Percentiles rank a stretch among this genome's conserved stretches.
Evolutionary conservation across 495 filamentous ascomycete genomes (phyloP).

Genomic region (Xylaria castorea): DNA sequence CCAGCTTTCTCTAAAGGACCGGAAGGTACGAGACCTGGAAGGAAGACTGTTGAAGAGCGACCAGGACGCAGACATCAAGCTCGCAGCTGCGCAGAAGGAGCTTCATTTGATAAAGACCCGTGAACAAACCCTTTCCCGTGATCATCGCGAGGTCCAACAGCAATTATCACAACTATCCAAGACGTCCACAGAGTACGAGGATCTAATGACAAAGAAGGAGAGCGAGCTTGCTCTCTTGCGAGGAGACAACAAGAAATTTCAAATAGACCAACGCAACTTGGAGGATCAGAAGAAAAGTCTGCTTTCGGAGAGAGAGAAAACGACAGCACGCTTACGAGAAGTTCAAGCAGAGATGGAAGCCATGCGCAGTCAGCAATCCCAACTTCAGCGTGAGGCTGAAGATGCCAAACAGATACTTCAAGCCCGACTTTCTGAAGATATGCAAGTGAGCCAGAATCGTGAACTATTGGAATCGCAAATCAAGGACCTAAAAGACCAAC

Average conservation of each 20-base stretch:
- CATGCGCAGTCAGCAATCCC: conserved; percentile 79
- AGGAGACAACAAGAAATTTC: conserved; percentile 78
- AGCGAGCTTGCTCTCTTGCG: conserved; percentile 88
- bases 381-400: conserved; percentile 85
- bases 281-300: conserved; percentile 77
- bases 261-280: conserved; percentile 75
- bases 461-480: conserved; percentile 88
- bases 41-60: conserved; percentile 82
- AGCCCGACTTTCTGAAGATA: conserved; percentile 87
- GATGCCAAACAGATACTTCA: conserved; percentile 88
- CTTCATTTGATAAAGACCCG: conserved; percentile 72
- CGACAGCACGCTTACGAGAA: conserved; percentile 78
- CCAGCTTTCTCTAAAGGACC: conserved; percentile 85
- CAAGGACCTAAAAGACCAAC: conserved; percentile 80
- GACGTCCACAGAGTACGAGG: conserved; percentile 93
- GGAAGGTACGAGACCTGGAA: conserved; percentile 89
- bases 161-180: conserved; percentile 86
- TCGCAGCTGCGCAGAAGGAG: conserved; percentile 82
- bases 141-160: conserved; percentile 84
- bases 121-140: conserved; percentile 75
- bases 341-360: conserved; percentile 87
- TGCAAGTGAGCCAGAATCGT: conserved; percentile 81
- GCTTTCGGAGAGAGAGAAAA: conserved; percentile 76
- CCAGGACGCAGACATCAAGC: conserved; percentile 88
- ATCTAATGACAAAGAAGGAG: conserved; percentile 89